phyloP scores from a whole-genome alignment of 768 basidiomycete species.

The Amanita thiersii region DNA sequence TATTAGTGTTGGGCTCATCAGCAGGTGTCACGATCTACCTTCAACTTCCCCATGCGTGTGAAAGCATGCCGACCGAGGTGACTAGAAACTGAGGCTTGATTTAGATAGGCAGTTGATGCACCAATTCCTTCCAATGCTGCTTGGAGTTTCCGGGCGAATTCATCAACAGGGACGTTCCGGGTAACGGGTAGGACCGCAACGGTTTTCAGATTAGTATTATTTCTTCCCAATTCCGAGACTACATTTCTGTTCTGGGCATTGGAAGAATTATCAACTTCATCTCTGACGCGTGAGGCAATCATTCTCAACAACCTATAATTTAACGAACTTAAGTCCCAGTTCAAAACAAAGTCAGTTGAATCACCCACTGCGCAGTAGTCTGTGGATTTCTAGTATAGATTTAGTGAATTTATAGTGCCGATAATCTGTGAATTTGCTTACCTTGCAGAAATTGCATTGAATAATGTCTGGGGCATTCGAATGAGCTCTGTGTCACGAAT shows the following conservation, averaged over 20 bases:
- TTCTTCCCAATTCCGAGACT: constrained; percentile 57
- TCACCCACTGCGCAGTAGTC: constrained; percentile 70
- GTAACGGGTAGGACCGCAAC: constrained; percentile 87
- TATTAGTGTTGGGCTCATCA: neutral
- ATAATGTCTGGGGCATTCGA: constrained; percentile 92
- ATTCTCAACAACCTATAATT: constrained; percentile 62
- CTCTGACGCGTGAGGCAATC: constrained; percentile 88
- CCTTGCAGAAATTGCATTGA: constrained; percentile 93
- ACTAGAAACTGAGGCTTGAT: constrained; percentile 86
- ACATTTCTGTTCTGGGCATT: constrained; percentile 41
- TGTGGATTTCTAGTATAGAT: constrained; percentile 56
- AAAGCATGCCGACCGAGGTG: constrained; percentile 95
- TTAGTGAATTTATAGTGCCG: constrained; percentile 1
- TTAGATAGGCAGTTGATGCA: constrained; percentile 87
- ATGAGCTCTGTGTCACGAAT: constrained; percentile 98
- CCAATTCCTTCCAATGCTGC: constrained; percentile 86
- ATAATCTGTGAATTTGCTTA: constrained; percentile 19
- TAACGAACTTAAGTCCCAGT: neutral
- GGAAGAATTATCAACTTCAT: constrained; percentile 64
- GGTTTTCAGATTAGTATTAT: constrained; percentile 87
- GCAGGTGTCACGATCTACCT: constrained; percentile 48
- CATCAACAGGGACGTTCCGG: constrained; percentile 80
- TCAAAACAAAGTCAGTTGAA: neutral
- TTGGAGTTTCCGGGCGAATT: constrained; percentile 86
- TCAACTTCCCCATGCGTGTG: constrained; percentile 93